Evolutionary conservation across 345 rosid species (phyloP), one percentile per base, ranked within the genome.

Genomic region (Linum lewisii): DNA sequence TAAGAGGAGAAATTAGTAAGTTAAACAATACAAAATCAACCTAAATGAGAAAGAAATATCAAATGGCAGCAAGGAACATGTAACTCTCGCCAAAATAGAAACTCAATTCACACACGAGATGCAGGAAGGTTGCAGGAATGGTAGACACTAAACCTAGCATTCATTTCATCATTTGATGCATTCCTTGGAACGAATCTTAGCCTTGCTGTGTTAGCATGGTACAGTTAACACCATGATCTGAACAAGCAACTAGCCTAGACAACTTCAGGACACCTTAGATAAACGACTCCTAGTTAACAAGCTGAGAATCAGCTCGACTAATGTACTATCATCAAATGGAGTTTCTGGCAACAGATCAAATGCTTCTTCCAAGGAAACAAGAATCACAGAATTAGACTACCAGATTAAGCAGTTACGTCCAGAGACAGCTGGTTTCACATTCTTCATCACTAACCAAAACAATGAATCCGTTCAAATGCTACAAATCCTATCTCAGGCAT

Each of bases 1-100:
- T 57, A 57, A 1, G 4, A 29, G 34, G 34, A 29, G 34, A 1
- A 29, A 29, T 29, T 5, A 29, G 7, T 8, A 52, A 22, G 21
- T 24, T 36, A 55, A 64, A 65, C 51, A 70, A 59, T 29, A 42
- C 62, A 36, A 26, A 23, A 9, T 60, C 18, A 4, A 19, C 58
- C 59, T 34, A 19, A 45, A 20, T 54, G 59, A 44, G 62, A 29
- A 26, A n/a, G 23, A 32, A 21, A 29, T 36, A 19, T 20, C 24
- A 47, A 57, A 4, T 21, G 29, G 37, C 36, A 7, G 19, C 54
- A 45, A 7, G 34, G 25, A 24, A 24, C 20, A 14, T 2, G 20
- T 59, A 36, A 23, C 15, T n/a, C 21, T 9, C 58, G 55, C 24
- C 18, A 21, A 38, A 21, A 45, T 29, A 21, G 47, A 62, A 20